Evolutionary conservation across 2,329 filamentous ascomycete species (phyloP), one percentile per base, ranked within the genome.

Genomic region (Fusarium protoensiforme): DNA sequence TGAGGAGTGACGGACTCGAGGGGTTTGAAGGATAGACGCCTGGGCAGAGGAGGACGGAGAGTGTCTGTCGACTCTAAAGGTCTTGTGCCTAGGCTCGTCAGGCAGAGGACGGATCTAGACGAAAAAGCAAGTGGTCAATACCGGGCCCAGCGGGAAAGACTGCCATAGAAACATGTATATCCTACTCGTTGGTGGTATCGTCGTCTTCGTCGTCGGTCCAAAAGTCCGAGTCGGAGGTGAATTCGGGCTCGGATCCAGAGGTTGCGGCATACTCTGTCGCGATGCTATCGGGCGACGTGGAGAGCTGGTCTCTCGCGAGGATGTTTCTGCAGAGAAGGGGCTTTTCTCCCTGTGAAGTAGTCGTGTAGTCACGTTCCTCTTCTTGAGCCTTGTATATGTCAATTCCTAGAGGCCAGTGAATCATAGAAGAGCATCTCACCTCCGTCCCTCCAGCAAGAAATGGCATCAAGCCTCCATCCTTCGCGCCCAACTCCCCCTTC

Each of bases 181-280:
- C 68, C 7, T 75, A 78, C 76, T 75, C 71, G n/a, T 76, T 60
- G 18, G 64, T 69, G 29, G 68, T 68, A 29, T 75, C 67, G 20
- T 77, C 73, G 20, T 76, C 69, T 20, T 77, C 76, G 22, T 78
- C 65, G 10, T 76, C 74, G 8, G 64, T 69, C 48, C 65, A 68
- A n/a, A 59, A 65, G 10, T 77, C 76, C 7, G 67, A 68, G 56
- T 77, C 74, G 2, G 73, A 77, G 5, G 65, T 43, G 8, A 69
- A 76, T 13, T 43, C 73, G 8, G 53, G 61, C 13, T 76, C 76
- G 14, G 76, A 78, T n/a, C 70, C 73, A 4, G 75, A 76, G 5
- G 73, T 74, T 10, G 64, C 71, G 9, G 64, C 64, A 13, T 69
- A 65, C 18, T 77, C 75, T 2, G 64, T 63, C 3, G 33, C 56